Evolutionary conservation across 257 asterid species (phyloP), one percentile per base, ranked within the genome.

Genomic region (Datura wrightii): DNA sequence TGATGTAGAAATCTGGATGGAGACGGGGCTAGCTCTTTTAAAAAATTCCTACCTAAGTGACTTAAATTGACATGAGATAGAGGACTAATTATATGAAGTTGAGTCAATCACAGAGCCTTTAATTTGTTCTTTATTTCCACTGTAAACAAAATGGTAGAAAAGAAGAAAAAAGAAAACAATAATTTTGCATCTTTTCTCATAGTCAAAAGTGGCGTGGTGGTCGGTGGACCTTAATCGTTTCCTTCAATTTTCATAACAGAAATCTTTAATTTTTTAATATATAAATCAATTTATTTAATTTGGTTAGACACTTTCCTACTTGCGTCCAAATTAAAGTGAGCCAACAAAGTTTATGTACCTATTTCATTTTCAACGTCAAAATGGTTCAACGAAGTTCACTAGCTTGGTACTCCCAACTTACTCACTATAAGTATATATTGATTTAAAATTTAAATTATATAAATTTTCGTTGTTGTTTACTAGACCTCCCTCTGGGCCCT

Each of bases 341-440:
- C n/a, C n/a, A n/a, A n/a, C n/a, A n/a, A n/a, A n/a, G n/a, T n/a
- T n/a, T n/a, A 41, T 10, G 2, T 24, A 9, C 24, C 41, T 24
- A 62, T 62, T 10, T 62, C 69, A 62, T 62, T 19, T 62, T 62
- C 70, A 24, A 31, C 39, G 39, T 15, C 41, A 24, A 44, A 9
- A 24, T n/a, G 41, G 19, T 46, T 19, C 80, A 44, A 72, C 58
- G 58, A 72, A 72, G 58, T 72, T 72, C 31, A 46, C 80, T 74
- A 46, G 41, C 48, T 19, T 46, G 80, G 41, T 71, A n/a, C 72
- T 52, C 15, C 15, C 15, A 15, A 10, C 15, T 52, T 15, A 15
- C 19, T 55, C 8, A 3, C 14, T 14, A 53, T 50, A 50, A 50
- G 13, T 53, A 11, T 53, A 11, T 53, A 53, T 53, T 13, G 5